A percentile compares a stretch with the other conserved stretches of the same genome.
phyloP scores from a whole-genome alignment of 495 filamentous ascomycete species.

The Penicillium arizonense region DNA sequence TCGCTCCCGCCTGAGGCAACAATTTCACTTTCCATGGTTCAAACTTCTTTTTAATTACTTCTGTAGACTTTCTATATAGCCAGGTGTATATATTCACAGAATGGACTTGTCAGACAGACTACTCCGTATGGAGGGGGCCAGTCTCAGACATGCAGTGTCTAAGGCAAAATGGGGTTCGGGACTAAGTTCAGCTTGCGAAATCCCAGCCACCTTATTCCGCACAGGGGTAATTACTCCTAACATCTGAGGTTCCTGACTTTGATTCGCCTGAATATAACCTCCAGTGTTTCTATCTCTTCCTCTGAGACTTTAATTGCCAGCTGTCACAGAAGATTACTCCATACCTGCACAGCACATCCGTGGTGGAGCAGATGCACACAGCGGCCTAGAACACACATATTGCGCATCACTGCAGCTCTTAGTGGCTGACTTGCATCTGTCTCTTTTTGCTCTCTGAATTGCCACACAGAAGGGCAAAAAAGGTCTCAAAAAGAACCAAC shows the following conservation, averaged over 20 bases:
- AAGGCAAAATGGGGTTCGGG: not conserved
- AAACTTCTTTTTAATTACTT: not conserved
- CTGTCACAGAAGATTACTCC: conserved; percentile 1
- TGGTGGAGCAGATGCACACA: conserved; percentile 30
- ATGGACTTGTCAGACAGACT: too few species aligned
- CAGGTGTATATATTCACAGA: too few species aligned
- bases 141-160: not conserved
- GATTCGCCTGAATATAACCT: not conserved
- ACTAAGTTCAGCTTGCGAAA: conserved; percentile 2
- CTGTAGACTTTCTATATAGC: too few species aligned
- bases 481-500: not conserved
- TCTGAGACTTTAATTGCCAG: not conserved
- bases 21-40: conserved; percentile 1
- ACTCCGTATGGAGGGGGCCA: too few species aligned
- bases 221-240: not conserved
- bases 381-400: conserved; percentile 29
- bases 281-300: not conserved
- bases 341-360: conserved; percentile 17
- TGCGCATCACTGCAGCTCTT: conserved; percentile 32
- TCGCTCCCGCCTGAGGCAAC: conserved; percentile 8
- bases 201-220: conserved; percentile 12
- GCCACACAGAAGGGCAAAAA: conserved; percentile 14
- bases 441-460: conserved; percentile 16
- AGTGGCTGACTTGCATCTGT: conserved; percentile 29
- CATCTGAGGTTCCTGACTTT: not conserved